Evolutionary conservation across 148 eudicot species (phyloP).

Genomic region (Vaccinium vitisidaea): DNA sequence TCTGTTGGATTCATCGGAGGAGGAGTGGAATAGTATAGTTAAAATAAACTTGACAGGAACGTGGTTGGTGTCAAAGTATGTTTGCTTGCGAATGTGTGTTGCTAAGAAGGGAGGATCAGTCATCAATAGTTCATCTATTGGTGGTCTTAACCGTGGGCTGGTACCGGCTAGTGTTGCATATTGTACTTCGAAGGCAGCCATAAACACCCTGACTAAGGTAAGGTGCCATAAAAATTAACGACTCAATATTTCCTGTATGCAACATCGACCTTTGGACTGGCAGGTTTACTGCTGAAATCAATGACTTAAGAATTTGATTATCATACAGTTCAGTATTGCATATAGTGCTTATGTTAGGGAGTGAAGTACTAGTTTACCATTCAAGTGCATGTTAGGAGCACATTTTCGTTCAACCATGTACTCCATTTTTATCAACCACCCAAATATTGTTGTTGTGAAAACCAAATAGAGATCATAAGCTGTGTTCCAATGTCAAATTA

Average conservation of each 20-base stretch:
- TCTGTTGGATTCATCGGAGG: constrained; percentile 29
- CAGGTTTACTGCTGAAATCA: neutral
- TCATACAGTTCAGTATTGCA: neutral
- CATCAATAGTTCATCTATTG: constrained; percentile 42
- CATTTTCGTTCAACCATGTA: neutral
- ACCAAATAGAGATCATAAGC: too few relatives aligned
- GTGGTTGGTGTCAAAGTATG: constrained; percentile 48
- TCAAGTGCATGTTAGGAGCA: neutral
- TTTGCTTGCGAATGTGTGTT: constrained; percentile 36
- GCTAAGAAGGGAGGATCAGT: constrained; percentile 36
- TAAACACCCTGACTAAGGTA: constrained; percentile 43
- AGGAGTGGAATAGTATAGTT: constrained; percentile 33
- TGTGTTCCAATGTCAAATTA: too few relatives aligned
- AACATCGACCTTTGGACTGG: neutral
- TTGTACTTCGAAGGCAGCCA: constrained; percentile 36
- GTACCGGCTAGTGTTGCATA: constrained; percentile 36
- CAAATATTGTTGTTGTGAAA: too few relatives aligned
- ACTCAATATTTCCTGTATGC: neutral
- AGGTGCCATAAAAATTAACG: neutral
- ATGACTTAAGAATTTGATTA: neutral
- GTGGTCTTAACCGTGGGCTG: constrained; percentile 40
- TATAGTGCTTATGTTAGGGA: neutral
- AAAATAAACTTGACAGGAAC: constrained; percentile 40
- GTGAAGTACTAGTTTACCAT: neutral
- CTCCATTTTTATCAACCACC: too few relatives aligned